These are phyloP conservation scores for Solanum ahanhuiri DNA, from an alignment of 257 asterid species.

Conservation along the genomic window DNA sequence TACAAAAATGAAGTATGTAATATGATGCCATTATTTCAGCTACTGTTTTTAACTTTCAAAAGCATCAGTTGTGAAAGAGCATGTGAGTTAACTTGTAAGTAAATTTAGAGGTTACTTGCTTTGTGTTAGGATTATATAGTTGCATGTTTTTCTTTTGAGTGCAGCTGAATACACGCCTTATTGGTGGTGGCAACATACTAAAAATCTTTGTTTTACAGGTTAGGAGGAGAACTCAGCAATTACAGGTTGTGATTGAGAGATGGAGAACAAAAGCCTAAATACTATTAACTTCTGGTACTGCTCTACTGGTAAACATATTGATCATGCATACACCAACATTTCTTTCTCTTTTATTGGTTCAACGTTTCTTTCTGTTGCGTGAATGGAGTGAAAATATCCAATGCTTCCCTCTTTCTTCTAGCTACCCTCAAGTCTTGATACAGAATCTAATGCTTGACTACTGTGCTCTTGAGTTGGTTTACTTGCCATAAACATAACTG, in stretches of 20 bases:
- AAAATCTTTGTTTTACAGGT: conserved; percentile 25
- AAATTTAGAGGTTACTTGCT: background rate
- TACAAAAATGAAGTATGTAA: background rate
- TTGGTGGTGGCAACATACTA: background rate
- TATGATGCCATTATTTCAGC: background rate
- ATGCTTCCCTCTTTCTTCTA: background rate
- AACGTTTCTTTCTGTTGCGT: background rate
- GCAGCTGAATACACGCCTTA: background rate
- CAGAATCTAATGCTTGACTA: background rate
- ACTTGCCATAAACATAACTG: background rate
- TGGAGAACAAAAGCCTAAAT: conserved; percentile 44
- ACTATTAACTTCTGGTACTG: background rate
- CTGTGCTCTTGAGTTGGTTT: background rate
- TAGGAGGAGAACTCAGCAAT: conserved; percentile 49
- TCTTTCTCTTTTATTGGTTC: background rate
- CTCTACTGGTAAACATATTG: background rate
- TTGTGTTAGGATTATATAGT: background rate
- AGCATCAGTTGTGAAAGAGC: background rate
- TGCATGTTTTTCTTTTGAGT: background rate
- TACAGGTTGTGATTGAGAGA: conserved; percentile 53
- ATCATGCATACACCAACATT: background rate
- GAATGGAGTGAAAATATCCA: background rate
- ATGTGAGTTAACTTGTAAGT: background rate
- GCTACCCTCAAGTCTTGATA: background rate
- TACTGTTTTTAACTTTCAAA: background rate